A percentile compares a stretch with the other conserved stretches of the same genome.
Evolutionary conservation across 2,329 filamentous ascomycete species (phyloP).

Genomic region (Beauveria medogensis): DNA sequence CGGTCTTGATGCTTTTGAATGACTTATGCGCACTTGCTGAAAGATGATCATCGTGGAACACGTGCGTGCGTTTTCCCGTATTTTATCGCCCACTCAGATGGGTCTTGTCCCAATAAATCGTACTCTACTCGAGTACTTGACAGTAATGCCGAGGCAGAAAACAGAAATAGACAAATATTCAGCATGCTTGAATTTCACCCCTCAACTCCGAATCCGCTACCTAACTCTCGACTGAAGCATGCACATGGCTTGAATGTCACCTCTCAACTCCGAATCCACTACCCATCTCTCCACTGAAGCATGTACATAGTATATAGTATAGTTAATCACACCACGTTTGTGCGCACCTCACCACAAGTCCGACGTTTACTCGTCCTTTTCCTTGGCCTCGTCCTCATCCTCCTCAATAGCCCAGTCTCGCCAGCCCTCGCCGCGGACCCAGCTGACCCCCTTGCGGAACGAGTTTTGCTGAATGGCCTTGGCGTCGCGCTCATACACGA

Average conservation of each 20-base stretch:
- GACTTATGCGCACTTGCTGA: too few species aligned
- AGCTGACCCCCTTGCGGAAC: slow-evolving; percentile 65
- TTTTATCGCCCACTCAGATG: background rate
- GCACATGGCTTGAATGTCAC: background rate
- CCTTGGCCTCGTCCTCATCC: slow-evolving; percentile 26
- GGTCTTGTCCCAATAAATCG: background rate
- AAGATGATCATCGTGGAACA: too few species aligned
- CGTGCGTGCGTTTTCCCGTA: background rate
- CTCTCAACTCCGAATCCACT: background rate
- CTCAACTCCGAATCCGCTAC: background rate
- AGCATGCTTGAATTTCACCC: background rate
- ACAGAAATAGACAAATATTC: background rate
- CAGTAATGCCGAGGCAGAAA: background rate
- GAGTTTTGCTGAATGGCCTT: slow-evolving; percentile 57
- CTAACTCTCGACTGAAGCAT: background rate
- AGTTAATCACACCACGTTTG: too few species aligned
- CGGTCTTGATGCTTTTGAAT: too few species aligned
- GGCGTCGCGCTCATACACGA: slow-evolving; percentile 66
- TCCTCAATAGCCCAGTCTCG: slow-evolving; percentile 57
- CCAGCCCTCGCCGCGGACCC: slow-evolving; percentile 69
- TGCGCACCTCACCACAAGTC: too few species aligned
- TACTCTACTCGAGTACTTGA: background rate
- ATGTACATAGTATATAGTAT: background rate
- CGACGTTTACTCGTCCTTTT: slow-evolving; percentile 21
- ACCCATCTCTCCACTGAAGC: too few species aligned